A percentile compares a stretch with the other conserved stretches of the same genome.
These are phyloP conservation scores for Secale cereale DNA, from an alignment of 176 grass and related monocot genomes.

Conservation along the genomic window DNA sequence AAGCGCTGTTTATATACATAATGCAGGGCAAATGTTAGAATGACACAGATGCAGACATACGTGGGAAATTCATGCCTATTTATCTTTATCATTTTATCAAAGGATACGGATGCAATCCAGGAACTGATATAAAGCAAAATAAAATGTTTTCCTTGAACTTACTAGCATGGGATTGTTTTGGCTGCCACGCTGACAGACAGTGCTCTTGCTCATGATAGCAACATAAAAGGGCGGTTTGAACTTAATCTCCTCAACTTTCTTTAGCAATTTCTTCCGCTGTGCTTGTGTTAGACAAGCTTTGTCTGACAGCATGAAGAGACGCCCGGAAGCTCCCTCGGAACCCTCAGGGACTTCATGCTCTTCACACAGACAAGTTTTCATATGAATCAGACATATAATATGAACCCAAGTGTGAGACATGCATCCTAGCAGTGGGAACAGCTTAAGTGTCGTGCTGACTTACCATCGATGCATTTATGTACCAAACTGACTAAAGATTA, in stretches of 20 bases:
- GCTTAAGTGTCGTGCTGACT: neutral
- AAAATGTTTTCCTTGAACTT: neutral
- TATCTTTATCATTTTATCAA: neutral
- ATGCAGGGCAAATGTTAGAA: neutral
- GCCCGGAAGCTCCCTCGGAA: neutral
- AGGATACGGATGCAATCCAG: neutral
- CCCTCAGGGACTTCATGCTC: neutral
- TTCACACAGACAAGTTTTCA: neutral
- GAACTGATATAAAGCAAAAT: neutral
- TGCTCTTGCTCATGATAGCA: slow-evolving; percentile 29
- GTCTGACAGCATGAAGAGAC: neutral
- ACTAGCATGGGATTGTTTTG: neutral
- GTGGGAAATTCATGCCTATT: neutral
- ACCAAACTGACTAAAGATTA: neutral
- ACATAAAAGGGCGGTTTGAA: slow-evolving; percentile 24
- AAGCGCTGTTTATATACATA: neutral
- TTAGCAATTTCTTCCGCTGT: slow-evolving; percentile 9
- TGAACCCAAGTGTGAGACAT: neutral
- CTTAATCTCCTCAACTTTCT: slow-evolving; percentile 10
- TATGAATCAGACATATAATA: neutral
- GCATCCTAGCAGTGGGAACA: neutral
- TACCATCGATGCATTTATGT: neutral
- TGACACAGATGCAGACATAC: neutral
- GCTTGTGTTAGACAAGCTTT: neutral
- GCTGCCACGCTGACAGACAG: neutral